phyloP scores from a whole-genome alignment of 1,284 basidiomycete species.

The Austroboletus novae-zelandiae region DNA sequence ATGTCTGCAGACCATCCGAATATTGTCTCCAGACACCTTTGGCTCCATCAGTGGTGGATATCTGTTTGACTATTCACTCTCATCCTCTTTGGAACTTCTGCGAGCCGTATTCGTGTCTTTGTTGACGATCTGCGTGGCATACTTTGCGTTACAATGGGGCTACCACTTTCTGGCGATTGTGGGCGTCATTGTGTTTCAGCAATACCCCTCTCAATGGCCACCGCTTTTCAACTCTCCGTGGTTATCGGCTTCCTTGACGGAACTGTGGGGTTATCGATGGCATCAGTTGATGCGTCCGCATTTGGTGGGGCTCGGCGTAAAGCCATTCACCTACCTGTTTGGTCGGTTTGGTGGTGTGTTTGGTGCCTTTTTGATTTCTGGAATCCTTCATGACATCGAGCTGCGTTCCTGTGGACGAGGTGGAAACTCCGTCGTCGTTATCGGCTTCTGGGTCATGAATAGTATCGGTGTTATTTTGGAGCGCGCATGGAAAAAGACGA shows the following conservation, averaged over 20 bases:
- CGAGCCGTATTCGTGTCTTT: conserved; percentile 36
- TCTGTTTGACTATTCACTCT: conserved; percentile 47
- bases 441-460: conserved; percentile 40
- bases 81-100: conserved; percentile 40
- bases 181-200: conserved; percentile 37
- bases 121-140: conserved; percentile 41
- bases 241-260: conserved; percentile 36
- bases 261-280: conserved; percentile 48
- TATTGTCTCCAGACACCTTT: conserved; percentile 17
- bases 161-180: conserved; percentile 45
- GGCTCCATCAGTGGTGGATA: conserved; percentile 32
- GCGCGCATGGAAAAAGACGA: conserved; percentile 39
- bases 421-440: conserved; percentile 36
- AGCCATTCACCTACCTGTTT: conserved; percentile 33
- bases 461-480: conserved; percentile 53
- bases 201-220: conserved; percentile 39
- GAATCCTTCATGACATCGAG: conserved; percentile 53
- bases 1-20: conserved; percentile 10
- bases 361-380: conserved; percentile 57
- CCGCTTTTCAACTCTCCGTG: conserved; percentile 42
- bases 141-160: conserved; percentile 39
- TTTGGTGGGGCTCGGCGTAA: conserved; percentile 25
- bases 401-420: conserved; percentile 57
- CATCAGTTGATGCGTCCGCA: conserved; percentile 39
- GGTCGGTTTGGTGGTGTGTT: conserved; percentile 48